Conservation (phyloP, 352 stramenopile species). For the Globisporangium echinulatum region DNA sequence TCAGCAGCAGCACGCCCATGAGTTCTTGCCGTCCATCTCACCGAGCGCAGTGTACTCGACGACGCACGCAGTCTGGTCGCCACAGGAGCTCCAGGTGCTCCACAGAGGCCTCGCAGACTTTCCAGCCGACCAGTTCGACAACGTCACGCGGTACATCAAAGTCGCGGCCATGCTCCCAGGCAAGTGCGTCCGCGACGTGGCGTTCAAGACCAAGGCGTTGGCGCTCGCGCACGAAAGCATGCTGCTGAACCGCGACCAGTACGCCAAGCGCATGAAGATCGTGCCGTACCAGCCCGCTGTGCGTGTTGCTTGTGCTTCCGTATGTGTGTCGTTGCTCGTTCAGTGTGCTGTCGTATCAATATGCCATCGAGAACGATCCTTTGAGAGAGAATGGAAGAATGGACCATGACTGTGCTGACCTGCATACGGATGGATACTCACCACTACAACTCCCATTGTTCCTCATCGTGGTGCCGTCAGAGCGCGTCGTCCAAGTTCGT, state of each 20-base stretch:
- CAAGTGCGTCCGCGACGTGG: conserved; percentile 73
- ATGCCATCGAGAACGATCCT: no score
- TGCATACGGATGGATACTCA: background rate
- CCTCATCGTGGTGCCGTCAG: background rate
- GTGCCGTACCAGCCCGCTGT: conserved; percentile 33
- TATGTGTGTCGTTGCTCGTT: background rate
- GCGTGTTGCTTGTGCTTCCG: background rate
- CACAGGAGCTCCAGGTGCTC: conserved; percentile 60
- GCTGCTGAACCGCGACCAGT: conserved; percentile 17
- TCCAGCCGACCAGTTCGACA: conserved; percentile 54
- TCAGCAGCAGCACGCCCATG: conserved; percentile 1
- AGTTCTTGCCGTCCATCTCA: conserved; percentile 47
- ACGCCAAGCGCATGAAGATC: conserved; percentile 59
- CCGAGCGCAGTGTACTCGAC: conserved; percentile 59
- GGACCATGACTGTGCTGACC: no score
- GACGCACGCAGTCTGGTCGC: conserved; percentile 40
- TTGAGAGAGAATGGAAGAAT: no score
- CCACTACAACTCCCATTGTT: background rate
- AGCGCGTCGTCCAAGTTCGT: background rate
- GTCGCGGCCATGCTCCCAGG: conserved; percentile 56
- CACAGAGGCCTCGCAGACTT: conserved; percentile 51
- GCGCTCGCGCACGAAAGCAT: conserved; percentile 13
- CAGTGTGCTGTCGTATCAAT: no score
- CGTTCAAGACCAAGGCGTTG: conserved; percentile 54
- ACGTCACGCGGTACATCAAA: conserved; percentile 82